Base-by-base conservation (phyloP, 306 rosid species). In the Glycine soja region DNA sequence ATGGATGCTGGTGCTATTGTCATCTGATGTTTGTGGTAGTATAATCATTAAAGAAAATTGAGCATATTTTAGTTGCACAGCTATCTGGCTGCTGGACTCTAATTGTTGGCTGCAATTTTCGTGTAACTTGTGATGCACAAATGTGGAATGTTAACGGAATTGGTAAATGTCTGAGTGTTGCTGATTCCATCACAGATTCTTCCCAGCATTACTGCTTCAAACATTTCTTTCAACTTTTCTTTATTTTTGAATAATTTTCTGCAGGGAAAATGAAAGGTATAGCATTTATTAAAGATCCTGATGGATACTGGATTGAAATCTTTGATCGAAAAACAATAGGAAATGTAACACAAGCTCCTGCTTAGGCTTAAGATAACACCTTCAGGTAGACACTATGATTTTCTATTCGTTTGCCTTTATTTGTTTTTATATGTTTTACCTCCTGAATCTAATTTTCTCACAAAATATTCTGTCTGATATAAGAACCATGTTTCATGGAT, bases 221-320 rank as follows among this genome's bases (percentile, higher is more conserved):
- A 18, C 46, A 24, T 19, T 61, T 54, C 40, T 18, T 73, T 47
- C 36, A 47, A 68, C 0, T 62, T 70, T 70, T 68, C 2, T 54
- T n/a, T 67, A 24, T 56, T 46, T 47, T 57, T 8, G 9, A 50
- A 15, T n/a, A 78, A 47, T 12, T 80, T 78, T 53, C 65, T 87
- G 89, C 87, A 93, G 98, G 98, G 46, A 90, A 95, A 86, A 89
- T 95, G 96, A 95, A 93, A 80, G 97, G 99, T 58, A 83, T 95
- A 72, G 98, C 98, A 47, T 93, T 91, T 85, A 90, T 95, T 19
- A 91, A 95, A 88, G 98, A 95, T 85, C 99, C 99, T 3, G 98
- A 95, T 87, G 98, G 92, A 65, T 95, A 95, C 80, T 95, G 97
- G 98, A 90, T 95, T 81, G 99, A 95, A 89, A 85, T 93, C 59